Evolutionary conservation across 208 protist species (phyloP), one percentile per base, ranked within the genome.

Genomic region (Leishmania major): DNA sequence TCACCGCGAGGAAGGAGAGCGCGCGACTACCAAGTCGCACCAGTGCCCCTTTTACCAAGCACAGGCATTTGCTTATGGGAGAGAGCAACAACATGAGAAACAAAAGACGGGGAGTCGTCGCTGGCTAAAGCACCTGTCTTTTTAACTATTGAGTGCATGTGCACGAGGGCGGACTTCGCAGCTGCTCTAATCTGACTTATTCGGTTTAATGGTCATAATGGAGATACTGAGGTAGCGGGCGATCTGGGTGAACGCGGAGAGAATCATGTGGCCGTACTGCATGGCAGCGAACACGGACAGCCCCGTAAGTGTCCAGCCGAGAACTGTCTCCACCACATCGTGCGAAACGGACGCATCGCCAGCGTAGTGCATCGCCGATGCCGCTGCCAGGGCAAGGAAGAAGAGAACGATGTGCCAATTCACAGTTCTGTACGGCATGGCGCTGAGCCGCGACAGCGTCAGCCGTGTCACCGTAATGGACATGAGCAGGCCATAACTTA

Each of bases 381-480:
- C 79, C 17, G 79, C 82, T 72, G 87, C 28, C 1, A 88, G 83
- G 17, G 85, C 78, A 31, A 87, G 73, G 17, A 89, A 86, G 45
- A 82, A 67, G 22, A 90, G 53, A 22, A 82, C 35, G 6, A 86
- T 89, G 79, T 89, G 78, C 35, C 90, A 37, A 78, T 95, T 90
- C n/a, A 87, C 82, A 3, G 83, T 73, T 71, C 80, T 88, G 62
- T 93, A 96, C 47, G 92, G 92, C 90, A 94, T 96, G 15, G 77
- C 71, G 78, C 89, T 95, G 15, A 98, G 85, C 17, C 95, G 88
- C n/a, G 93, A 81, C 8, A 98, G 86, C 25, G 92, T 97, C 64
- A 98, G 85, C 10, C 92, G 88, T 6, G 93, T 96, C 49, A 93
- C 92, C 1, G 90, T 95, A 76, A 91, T 89, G 25, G 93, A 92